Evolutionary conservation across 1,284 basidiomycete genomes (phyloP).

Genomic region (Thecaphora frezii): DNA sequence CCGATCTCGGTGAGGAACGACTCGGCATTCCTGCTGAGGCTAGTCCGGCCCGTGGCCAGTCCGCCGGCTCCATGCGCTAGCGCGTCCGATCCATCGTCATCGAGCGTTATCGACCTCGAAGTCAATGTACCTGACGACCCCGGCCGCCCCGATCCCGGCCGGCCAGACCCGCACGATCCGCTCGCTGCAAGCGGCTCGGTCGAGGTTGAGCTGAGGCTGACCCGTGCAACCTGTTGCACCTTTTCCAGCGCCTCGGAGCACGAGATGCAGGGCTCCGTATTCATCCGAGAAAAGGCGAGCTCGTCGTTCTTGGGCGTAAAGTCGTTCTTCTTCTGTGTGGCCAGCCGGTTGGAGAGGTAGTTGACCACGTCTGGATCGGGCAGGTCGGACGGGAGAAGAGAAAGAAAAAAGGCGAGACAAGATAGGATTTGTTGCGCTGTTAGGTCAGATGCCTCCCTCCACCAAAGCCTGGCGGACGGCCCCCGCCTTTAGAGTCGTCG

Average conservation of each 20-base stretch:
- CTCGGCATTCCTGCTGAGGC: conserved; percentile 72
- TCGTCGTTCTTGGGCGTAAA: conserved; percentile 88
- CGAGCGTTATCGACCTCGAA: neutral
- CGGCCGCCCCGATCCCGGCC: neutral
- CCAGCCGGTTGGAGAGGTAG: conserved; percentile 68
- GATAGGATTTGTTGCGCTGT: too few relatives aligned
- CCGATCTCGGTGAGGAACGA: conserved; percentile 90
- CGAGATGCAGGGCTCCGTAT: conserved; percentile 89
- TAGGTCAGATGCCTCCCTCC: too few relatives aligned
- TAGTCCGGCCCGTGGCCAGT: neutral
- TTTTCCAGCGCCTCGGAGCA: conserved; percentile 84
- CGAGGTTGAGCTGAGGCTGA: conserved; percentile 63
- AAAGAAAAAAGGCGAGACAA: neutral
- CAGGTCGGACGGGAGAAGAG: neutral
- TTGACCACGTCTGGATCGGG: conserved; percentile 51
- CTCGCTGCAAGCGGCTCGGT: neutral
- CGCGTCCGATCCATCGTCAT: neutral
- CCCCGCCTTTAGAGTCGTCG: too few relatives aligned
- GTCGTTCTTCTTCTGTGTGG: conserved; percentile 92
- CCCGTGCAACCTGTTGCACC: conserved; percentile 73
- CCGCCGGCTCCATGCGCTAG: conserved; percentile 2
- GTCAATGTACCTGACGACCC: neutral
- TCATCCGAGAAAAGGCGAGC: conserved; percentile 86
- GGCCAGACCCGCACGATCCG: neutral
- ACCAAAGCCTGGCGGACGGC: neutral